Evolutionary conservation across 192 early-diverging fungal genomes (phyloP).

Genomic region (Mycoemilia scoparia): DNA sequence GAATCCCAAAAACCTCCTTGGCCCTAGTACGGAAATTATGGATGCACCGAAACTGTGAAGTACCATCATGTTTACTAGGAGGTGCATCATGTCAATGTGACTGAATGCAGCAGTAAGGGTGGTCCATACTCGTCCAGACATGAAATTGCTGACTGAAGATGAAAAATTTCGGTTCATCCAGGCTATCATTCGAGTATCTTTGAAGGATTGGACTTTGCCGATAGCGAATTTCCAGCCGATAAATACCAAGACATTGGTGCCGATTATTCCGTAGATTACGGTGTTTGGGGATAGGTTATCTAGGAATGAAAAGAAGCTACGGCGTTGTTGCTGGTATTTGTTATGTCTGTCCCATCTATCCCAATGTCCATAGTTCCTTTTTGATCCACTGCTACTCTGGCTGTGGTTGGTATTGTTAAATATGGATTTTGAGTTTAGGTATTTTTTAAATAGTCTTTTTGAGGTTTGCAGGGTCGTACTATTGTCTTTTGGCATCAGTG

Average conservation of each 20-base stretch:
- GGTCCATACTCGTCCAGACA: constrained; percentile 21
- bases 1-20: constrained; percentile 10
- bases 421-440: no score
- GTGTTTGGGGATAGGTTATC: constrained; percentile 9
- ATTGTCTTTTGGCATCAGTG: no score
- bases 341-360: no score
- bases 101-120: constrained; percentile 29
- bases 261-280: constrained; percentile 13
- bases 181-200: constrained; percentile 4
- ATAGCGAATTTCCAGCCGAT: constrained; percentile 13
- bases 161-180: constrained; percentile 22
- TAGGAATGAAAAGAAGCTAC: no score
- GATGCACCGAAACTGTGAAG: constrained; percentile 22
- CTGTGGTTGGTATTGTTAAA: no score
- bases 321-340: no score
- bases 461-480: no score
- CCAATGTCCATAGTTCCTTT: no score
- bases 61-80: constrained; percentile 28
- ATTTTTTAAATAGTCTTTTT: no score
- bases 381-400: no score
- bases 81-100: constrained; percentile 19
- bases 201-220: constrained; percentile 3
- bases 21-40: constrained; percentile 12
- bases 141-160: constrained; percentile 10
- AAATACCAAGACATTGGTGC: constrained; percentile 16